Conservation (phyloP, 805 yeast genomes). For the Candida insectalens region DNA sequence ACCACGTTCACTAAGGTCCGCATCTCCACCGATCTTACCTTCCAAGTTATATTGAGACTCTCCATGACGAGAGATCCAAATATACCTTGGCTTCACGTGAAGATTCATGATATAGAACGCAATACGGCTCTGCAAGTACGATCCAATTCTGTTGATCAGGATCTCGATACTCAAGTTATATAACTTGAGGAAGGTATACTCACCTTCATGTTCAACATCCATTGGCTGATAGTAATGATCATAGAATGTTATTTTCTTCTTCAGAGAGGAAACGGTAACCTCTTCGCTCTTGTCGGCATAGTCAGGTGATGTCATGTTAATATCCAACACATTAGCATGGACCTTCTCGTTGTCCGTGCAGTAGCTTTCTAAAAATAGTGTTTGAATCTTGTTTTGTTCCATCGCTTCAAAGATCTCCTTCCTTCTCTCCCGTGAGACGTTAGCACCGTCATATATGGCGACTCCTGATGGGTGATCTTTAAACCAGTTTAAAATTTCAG, state of each 20-base stretch:
- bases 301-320: slow-evolving; percentile 81
- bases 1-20: slow-evolving; percentile 77
- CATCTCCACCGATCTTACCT: slow-evolving; percentile 95
- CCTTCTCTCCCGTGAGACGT: slow-evolving; percentile 70
- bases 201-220: slow-evolving; percentile 44
- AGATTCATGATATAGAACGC: slow-evolving; percentile 94
- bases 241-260: slow-evolving; percentile 64
- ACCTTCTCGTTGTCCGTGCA: slow-evolving; percentile 78
- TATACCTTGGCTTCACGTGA: slow-evolving; percentile 84
- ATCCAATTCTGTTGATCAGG: slow-evolving; percentile 76
- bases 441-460: slow-evolving; percentile 91
- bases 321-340: slow-evolving; percentile 72
- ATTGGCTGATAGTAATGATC: slow-evolving; percentile 71
- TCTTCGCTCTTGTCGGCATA: slow-evolving; percentile 61
- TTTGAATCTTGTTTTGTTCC: slow-evolving; percentile 62
- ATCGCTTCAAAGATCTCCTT: slow-evolving; percentile 45
- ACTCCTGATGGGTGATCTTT: slow-evolving; percentile 59
- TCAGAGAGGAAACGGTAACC: slow-evolving; percentile 61
- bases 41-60: slow-evolving; percentile 87
- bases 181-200: slow-evolving; percentile 76
- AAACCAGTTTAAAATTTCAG: slow-evolving; percentile 84
- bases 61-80: slow-evolving; percentile 94
- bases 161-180: slow-evolving; percentile 85
- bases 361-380: slow-evolving; percentile 87
- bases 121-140: slow-evolving; percentile 83